These are phyloP conservation scores for Kluyveromyces siamensis DNA, from an alignment of 805 yeast genomes.

Conservation along the genomic window DNA sequence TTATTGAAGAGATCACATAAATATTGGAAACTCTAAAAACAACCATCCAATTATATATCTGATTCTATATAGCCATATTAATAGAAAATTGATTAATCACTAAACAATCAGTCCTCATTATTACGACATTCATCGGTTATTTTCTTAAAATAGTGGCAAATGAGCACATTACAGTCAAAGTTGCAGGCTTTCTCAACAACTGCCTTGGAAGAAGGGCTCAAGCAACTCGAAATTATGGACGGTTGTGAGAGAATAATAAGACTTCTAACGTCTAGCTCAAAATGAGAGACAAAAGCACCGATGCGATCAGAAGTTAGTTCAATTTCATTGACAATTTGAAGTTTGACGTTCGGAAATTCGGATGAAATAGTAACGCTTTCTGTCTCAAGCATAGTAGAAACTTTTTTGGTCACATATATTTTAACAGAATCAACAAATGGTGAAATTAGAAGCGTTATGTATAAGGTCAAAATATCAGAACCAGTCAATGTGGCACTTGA, in stretches of 20 bases:
- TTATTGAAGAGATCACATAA: too few species aligned
- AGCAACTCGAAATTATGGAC: not conserved
- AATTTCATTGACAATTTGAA: not conserved
- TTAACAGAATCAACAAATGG: not conserved
- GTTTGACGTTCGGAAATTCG: not conserved
- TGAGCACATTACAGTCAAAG: not conserved
- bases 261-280: not conserved
- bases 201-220: not conserved
- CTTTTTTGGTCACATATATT: not conserved
- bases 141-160: not conserved
- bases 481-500: slow-evolving; percentile 19
- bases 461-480: slow-evolving; percentile 23
- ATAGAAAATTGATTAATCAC: too few species aligned
- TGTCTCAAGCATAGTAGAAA: not conserved
- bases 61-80: too few species aligned
- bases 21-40: too few species aligned
- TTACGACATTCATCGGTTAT: too few species aligned
- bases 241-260: not conserved
- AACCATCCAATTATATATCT: too few species aligned
- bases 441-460: slow-evolving; percentile 15
- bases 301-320: not conserved
- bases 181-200: not conserved
- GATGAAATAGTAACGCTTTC: not conserved
- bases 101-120: too few species aligned
- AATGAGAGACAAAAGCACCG: not conserved